Evolutionary conservation across 257 asterid genomes (phyloP).

Genomic region (Primulina huaijiensis): DNA sequence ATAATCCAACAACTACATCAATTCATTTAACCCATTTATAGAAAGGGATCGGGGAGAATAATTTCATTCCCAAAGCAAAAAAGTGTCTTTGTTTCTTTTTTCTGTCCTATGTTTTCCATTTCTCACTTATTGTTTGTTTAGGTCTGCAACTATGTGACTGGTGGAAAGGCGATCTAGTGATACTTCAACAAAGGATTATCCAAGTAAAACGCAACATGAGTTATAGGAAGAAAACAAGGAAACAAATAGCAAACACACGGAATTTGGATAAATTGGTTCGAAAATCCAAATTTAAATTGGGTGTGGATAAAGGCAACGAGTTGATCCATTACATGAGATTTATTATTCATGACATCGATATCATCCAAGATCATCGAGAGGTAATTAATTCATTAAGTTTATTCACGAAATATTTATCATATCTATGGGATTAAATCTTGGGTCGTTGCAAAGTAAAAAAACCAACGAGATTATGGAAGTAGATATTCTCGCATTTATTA

Average conservation of each 20-base stretch:
- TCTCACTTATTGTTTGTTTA: background rate
- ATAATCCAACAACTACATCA: background rate
- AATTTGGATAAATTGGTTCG: background rate
- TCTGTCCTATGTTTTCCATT: background rate
- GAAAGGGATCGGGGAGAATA: background rate
- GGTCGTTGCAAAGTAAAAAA: too few species aligned
- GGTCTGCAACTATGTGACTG: background rate
- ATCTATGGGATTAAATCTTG: too few species aligned
- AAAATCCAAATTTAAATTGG: background rate
- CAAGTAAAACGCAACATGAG: background rate
- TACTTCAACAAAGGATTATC: background rate
- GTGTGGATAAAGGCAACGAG: background rate
- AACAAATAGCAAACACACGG: background rate
- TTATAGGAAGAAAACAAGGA: background rate
- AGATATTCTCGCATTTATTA: background rate
- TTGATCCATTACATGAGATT: too few species aligned
- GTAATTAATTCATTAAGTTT: too few species aligned
- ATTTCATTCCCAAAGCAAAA: background rate
- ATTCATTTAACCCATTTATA: background rate
- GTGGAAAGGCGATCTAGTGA: background rate
- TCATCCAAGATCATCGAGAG: background rate
- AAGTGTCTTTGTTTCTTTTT: background rate
- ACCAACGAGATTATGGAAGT: background rate
- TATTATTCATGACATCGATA: background rate
- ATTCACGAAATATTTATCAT: too few species aligned